A percentile compares a stretch with the other conserved stretches of the same genome.
Conservation (phyloP, 768 basidiomycete genomes). For the Suillus plorans region DNA sequence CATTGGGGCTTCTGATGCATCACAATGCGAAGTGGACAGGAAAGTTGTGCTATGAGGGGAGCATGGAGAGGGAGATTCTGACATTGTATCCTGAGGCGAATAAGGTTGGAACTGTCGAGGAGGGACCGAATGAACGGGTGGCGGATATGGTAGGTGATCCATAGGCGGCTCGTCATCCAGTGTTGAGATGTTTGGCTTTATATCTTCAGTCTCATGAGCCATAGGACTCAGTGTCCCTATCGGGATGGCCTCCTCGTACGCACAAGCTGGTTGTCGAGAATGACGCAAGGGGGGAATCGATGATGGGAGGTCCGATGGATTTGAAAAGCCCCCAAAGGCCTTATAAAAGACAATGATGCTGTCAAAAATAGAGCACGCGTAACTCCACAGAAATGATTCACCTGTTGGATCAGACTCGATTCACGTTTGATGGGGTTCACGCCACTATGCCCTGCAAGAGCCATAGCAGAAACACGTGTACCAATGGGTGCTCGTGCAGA, state of each 20-base stretch:
- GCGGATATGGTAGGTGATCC: conserved; percentile 32
- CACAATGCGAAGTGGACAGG: conserved; percentile 7
- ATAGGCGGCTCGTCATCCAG: conserved; percentile 25
- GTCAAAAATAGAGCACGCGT: conserved; percentile 12
- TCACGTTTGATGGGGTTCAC: conserved; percentile 7
- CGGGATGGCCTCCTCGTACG: neutral
- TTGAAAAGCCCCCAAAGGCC: conserved; percentile 3
- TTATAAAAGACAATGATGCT: neutral
- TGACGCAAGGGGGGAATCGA: conserved; percentile 10
- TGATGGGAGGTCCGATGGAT: conserved; percentile 13
- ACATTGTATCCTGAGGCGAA: conserved; percentile 16
- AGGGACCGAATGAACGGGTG: conserved; percentile 22
- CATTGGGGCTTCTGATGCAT: conserved; percentile 25
- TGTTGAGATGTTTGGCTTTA: conserved; percentile 7
- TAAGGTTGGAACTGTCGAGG: conserved; percentile 20
- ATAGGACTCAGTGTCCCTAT: neutral
- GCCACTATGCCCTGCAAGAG: neutral
- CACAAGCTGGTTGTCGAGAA: neutral
- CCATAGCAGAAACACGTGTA: conserved; percentile 1
- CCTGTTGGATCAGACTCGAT: conserved; percentile 16
- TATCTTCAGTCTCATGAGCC: neutral
- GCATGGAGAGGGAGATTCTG: conserved; percentile 11
- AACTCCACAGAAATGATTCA: neutral
- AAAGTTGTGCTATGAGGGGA: conserved; percentile 16
- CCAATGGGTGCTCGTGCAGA: neutral